These are phyloP conservation scores for Fremontodendron californicum DNA, from an alignment of 345 rosid genomes.

Conservation along the genomic window DNA sequence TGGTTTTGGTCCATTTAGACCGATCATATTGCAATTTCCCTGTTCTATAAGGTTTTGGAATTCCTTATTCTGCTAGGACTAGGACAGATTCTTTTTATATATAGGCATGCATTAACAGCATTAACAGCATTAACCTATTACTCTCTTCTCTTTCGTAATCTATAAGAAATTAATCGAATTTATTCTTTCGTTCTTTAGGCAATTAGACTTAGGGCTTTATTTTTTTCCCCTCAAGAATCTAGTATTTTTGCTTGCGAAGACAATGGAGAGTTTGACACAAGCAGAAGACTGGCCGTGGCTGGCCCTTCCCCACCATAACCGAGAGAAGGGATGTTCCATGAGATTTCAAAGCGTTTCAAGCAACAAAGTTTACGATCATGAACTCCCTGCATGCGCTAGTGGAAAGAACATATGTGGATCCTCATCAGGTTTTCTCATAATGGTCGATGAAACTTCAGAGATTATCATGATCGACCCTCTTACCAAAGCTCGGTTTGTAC, in stretches of 20 bases:
- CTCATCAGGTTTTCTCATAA: slow-evolving; percentile 14
- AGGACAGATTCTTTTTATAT: neutral
- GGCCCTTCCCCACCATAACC: neutral
- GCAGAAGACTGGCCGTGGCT: neutral
- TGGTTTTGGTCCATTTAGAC: neutral
- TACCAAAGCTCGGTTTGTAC: neutral
- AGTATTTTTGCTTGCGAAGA: neutral
- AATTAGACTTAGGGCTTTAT: neutral
- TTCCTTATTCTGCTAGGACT: neutral
- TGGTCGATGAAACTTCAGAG: slow-evolving; percentile 9
- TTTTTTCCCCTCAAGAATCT: neutral
- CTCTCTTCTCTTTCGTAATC: neutral
- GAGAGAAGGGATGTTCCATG: neutral
- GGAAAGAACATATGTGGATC: slow-evolving; percentile 14
- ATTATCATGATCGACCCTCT: slow-evolving; percentile 11
- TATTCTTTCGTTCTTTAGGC: neutral
- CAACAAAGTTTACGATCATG: neutral
- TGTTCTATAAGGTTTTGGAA: neutral
- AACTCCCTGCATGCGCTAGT: neutral
- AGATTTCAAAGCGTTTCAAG: neutral
- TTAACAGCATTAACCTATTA: neutral
- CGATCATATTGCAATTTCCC: neutral
- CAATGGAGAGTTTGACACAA: neutral
- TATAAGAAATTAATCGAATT: neutral
- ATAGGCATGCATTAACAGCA: neutral